These are phyloP conservation scores for Musa troglodytarum DNA, from an alignment of 176 grass and related monocot genomes.

Conservation along the genomic window DNA sequence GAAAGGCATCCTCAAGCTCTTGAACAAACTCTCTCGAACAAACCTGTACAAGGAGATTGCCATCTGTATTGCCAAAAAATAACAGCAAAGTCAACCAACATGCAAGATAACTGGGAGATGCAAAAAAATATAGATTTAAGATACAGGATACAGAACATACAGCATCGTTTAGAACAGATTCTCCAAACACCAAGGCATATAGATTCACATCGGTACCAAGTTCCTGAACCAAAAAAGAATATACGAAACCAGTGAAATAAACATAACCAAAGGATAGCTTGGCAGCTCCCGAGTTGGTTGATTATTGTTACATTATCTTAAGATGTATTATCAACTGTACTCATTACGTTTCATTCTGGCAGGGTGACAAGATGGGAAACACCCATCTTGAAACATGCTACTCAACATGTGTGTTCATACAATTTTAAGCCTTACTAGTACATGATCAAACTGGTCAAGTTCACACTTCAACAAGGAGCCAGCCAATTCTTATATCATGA, in stretches of 20 bases:
- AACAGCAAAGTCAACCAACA: conserved; percentile 1
- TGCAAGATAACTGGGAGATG: conserved; percentile 5
- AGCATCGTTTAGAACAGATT: conserved; percentile 97
- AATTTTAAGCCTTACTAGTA: not conserved
- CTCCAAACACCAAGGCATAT: conserved; percentile 96
- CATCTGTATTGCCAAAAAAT: conserved; percentile 64
- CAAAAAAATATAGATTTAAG: not conserved
- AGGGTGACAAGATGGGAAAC: not conserved
- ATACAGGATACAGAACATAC: conserved; percentile 53
- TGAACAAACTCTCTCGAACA: conserved; percentile 14
- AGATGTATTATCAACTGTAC: not conserved
- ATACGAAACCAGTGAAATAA: not conserved
- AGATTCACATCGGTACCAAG: conserved; percentile 89
- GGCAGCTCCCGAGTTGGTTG: not conserved
- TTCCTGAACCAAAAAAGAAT: conserved; percentile 48
- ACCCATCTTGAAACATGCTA: not conserved
- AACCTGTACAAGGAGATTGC: conserved; percentile 99
- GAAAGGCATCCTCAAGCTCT: conserved; percentile 19
- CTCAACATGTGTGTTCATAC: not conserved
- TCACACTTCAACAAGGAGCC: too few species aligned
- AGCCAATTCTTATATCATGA: too few species aligned
- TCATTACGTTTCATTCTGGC: not conserved
- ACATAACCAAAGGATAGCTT: not conserved
- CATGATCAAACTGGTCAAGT: too few species aligned
- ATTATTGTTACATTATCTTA: not conserved